A percentile compares a stretch with the other conserved stretches of the same genome.
These are phyloP conservation scores for Gnomoniopsis smithogilvyi DNA, from an alignment of 2,329 filamentous ascomycete species.

Conservation along the genomic window DNA sequence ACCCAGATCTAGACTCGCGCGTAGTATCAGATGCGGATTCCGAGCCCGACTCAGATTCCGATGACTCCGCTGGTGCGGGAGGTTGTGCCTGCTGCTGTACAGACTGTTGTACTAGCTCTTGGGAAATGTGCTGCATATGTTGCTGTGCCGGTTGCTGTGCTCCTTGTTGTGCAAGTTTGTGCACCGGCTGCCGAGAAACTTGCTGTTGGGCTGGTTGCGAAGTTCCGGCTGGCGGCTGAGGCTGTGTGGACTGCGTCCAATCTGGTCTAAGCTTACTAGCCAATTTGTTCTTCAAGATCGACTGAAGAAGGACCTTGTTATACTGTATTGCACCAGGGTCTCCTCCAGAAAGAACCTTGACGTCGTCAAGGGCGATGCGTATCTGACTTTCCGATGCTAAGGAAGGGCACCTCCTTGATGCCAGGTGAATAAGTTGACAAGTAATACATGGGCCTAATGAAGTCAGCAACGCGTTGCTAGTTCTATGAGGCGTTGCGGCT, in stretches of 20 bases:
- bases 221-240: background rate
- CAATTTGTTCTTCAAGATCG: constrained; percentile 4
- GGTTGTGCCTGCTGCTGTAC: constrained; percentile 4
- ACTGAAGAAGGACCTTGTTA: constrained; percentile 10
- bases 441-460: constrained; percentile 61
- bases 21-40: background rate
- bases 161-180: background rate
- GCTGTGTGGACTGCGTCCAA: background rate
- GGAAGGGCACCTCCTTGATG: constrained; percentile 56
- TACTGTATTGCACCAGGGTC: background rate
- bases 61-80: background rate
- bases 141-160: background rate
- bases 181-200: background rate
- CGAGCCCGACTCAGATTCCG: background rate
- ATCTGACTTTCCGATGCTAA: constrained; percentile 62
- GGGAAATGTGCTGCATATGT: background rate
- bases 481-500: background rate
- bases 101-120: background rate
- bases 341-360: constrained; percentile 40
- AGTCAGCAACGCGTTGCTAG: constrained; percentile 29
- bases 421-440: constrained; percentile 61
- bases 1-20: background rate
- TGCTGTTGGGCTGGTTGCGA: background rate
- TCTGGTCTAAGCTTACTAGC: background rate
- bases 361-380: constrained; percentile 58